Evolutionary conservation across 805 yeast genomes (phyloP).

Genomic region (Yarrowia yakushimensis): DNA sequence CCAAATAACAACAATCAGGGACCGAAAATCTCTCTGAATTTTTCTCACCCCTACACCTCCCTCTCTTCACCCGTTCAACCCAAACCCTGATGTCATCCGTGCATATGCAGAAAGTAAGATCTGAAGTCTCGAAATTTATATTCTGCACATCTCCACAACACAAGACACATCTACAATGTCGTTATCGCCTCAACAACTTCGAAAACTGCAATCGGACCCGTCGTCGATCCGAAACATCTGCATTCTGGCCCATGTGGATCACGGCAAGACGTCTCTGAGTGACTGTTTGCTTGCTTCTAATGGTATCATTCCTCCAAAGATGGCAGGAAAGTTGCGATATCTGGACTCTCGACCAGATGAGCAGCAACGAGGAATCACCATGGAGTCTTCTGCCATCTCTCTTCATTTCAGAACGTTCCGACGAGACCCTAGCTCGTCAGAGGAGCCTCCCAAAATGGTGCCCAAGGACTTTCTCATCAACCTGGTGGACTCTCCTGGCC

Average conservation of each 20-base stretch:
- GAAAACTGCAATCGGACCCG: constrained; percentile 65
- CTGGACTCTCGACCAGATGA: constrained; percentile 94
- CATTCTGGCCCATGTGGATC: constrained; percentile 96
- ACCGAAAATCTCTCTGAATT: no score
- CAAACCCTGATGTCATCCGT: constrained; percentile 16
- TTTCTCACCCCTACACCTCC: no score
- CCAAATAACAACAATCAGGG: no score
- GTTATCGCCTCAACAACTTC: constrained; percentile 59
- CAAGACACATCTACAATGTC: constrained; percentile 33
- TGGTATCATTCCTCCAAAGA: constrained; percentile 89
- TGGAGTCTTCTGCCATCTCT: constrained; percentile 95
- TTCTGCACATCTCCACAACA: background rate
- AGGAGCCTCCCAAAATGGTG: constrained; percentile 28
- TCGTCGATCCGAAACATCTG: constrained; percentile 80
- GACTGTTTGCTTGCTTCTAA: constrained; percentile 91
- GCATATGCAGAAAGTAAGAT: constrained; percentile 1
- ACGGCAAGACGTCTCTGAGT: constrained; percentile 93
- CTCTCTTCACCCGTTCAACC: background rate
- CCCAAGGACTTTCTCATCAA: constrained; percentile 81
- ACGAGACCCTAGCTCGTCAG: constrained; percentile 36
- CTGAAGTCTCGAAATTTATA: background rate
- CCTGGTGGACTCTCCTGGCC: constrained; percentile 98
- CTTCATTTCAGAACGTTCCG: constrained; percentile 68
- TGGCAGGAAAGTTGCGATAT: constrained; percentile 93
- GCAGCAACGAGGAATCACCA: constrained; percentile 92